A percentile compares a stretch with the other conserved stretches of the same genome.
Evolutionary conservation across 495 filamentous ascomycete species (phyloP).

Genomic region (Podospora conica): DNA sequence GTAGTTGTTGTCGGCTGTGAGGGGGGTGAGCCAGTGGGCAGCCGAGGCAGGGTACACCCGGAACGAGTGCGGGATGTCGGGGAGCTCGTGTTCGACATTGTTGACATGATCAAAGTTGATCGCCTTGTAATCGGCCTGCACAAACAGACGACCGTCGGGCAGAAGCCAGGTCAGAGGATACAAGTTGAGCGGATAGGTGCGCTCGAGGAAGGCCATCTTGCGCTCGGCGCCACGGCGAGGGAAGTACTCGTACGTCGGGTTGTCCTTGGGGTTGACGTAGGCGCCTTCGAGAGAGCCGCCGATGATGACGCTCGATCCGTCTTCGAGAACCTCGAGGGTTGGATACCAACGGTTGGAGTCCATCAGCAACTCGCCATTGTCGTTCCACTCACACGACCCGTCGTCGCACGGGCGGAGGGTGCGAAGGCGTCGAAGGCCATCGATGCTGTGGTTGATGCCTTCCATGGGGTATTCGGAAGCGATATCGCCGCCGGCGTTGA

Average conservation of each 20-base stretch:
- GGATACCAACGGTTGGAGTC: conserved; percentile 8
- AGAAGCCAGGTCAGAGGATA: conserved; percentile 1
- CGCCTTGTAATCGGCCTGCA: conserved; percentile 8
- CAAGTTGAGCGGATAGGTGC: conserved; percentile 5
- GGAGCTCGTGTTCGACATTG: conserved; percentile 6
- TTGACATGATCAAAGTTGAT: conserved; percentile 9
- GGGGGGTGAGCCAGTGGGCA: conserved; percentile 5
- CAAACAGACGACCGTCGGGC: conserved; percentile 5
- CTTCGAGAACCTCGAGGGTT: conserved; percentile 8
- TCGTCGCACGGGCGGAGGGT: conserved; percentile 5
- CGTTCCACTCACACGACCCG: conserved; percentile 2
- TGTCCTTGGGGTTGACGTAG: conserved; percentile 8
- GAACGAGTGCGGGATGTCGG: conserved; percentile 9
- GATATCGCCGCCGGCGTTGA: conserved; percentile 5
- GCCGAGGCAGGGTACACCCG: conserved; percentile 8
- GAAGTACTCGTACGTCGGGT: conserved; percentile 10
- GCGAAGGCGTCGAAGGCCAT: conserved; percentile 6
- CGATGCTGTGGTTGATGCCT: not conserved
- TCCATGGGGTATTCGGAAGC: conserved; percentile 2
- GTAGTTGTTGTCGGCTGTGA: conserved; percentile 9
- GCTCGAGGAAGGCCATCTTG: conserved; percentile 1
- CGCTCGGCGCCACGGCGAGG: conserved; percentile 8
- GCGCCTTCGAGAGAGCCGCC: conserved; percentile 5
- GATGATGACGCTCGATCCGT: conserved; percentile 6
- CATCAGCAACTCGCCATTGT: not conserved